phyloP scores from a whole-genome alignment of 805 yeast species.

The Jamesozyma jinghongensis region DNA sequence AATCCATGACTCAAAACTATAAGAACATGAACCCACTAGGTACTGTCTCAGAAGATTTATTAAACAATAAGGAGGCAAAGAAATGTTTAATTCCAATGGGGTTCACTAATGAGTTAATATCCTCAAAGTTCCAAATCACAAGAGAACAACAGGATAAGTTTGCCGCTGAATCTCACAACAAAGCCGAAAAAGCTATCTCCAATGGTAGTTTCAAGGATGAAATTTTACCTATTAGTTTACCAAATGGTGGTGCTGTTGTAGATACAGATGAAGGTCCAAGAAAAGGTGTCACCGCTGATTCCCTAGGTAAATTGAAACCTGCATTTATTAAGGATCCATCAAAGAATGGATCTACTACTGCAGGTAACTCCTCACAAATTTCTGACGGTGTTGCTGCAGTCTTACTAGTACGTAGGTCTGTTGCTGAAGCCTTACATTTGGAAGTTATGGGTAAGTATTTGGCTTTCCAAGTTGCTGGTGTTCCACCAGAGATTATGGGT shows the following conservation, averaged over 20 bases:
- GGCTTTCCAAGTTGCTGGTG: slow-evolving; percentile 76
- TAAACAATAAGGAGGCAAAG: slow-evolving; percentile 40
- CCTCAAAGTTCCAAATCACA: slow-evolving; percentile 50
- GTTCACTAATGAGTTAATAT: slow-evolving; percentile 86
- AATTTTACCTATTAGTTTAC: slow-evolving; percentile 70
- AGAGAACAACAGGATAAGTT: slow-evolving; percentile 77
- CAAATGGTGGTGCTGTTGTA: slow-evolving; percentile 34
- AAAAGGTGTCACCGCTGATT: slow-evolving; percentile 69
- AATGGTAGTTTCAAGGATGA: slow-evolving; percentile 78
- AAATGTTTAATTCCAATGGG: slow-evolving; percentile 95
- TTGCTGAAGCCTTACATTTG: slow-evolving; percentile 65
- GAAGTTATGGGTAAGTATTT: slow-evolving; percentile 74
- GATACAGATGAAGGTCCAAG: slow-evolving; percentile 87
- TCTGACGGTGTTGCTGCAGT: slow-evolving; percentile 95
- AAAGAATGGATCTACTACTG: slow-evolving; percentile 66
- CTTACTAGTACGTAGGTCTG: slow-evolving; percentile 71
- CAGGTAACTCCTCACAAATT: slow-evolving; percentile 95
- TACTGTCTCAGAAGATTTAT: slow-evolving; percentile 43
- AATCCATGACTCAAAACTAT: slow-evolving; percentile 84
- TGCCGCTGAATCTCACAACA: slow-evolving; percentile 78
- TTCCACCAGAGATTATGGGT: slow-evolving; percentile 97
- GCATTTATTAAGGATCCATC: slow-evolving; percentile 60
- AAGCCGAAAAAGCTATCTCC: slow-evolving; percentile 69
- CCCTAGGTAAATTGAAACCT: slow-evolving; percentile 68
- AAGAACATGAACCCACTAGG: slow-evolving; percentile 67